These are phyloP conservation scores for Cydonia oblonga DNA, from an alignment of 331 rosid genomes.

Conservation along the genomic window DNA sequence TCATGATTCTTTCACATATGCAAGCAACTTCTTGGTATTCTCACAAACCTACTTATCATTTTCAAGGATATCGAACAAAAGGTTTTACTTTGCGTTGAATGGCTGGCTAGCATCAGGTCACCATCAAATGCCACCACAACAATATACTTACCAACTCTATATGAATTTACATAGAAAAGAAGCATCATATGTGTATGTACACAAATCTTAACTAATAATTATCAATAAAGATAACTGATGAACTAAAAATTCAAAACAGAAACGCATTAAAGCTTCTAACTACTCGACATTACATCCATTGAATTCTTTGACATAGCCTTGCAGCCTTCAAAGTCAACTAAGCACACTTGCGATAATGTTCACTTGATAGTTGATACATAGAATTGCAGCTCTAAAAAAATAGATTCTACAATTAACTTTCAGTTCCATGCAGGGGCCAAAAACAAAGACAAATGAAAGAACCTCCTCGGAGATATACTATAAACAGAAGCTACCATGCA, in stretches of 20 bases:
- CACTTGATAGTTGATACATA: background rate
- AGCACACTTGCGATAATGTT: background rate
- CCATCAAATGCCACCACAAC: background rate
- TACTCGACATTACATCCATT: background rate
- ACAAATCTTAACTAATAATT: background rate
- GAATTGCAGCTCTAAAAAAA: background rate
- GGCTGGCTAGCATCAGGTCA: background rate
- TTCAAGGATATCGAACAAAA: background rate
- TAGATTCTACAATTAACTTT: background rate
- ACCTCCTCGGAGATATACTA: constrained; percentile 2
- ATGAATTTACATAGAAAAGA: background rate
- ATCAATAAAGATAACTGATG: background rate
- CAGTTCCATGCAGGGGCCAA: background rate
- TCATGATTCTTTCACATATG: background rate
- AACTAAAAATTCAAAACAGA: background rate
- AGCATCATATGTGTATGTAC: background rate
- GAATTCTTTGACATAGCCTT: constrained; percentile 1
- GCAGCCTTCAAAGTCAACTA: background rate
- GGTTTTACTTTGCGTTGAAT: background rate
- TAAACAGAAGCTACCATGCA: background rate
- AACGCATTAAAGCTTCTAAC: background rate
- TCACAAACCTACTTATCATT: background rate
- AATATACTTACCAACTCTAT: background rate
- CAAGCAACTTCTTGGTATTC: background rate
- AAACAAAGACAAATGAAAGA: background rate